Base-by-base conservation (phyloP, 148 eudicot genomes). In the Rhododendron kiyosumense region DNA sequence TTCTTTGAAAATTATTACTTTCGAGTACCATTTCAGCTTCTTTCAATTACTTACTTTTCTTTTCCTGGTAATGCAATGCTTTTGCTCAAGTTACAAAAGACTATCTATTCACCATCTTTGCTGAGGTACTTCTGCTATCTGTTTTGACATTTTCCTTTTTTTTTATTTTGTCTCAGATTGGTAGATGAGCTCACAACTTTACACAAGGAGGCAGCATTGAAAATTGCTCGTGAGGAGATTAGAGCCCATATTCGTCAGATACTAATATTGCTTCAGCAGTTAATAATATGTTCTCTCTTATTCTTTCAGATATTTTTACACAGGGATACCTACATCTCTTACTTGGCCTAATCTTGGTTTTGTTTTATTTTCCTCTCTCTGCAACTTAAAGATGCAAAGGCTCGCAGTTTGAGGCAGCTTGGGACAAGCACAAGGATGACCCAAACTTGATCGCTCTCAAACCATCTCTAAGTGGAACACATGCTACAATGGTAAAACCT, bases 381-480 rank as follows among this genome's bases (percentile, higher is more conserved):
- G 32, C 81, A 87, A 77, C 83, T 80, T 75, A 15, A 57, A 97
- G 98, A 83, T 93, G 96, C 90, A 94, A 92, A 85, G 93, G 92
- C 43, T 67, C 86, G 71, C 98, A 95, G 83, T 95, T 95, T 84
- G 92, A 93, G 89, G 89, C 86, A 73, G 90, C 93, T 78, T 95
- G 98, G 98, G 86, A 85, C 74, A 95, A 97, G 87, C 90, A 95
- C 94, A 94, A 93, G 88, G 91, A 93, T 89, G 98, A 94, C 79
- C 93, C 94, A 3, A 92, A 97, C 89, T 88, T 97, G 87, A 86
- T 85, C 65, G 81, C 92, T 85, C 94, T 95, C 74, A 85, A 52
- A 82, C 87, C 85, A 75, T 90, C 91, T 48, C 67, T 92, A 59
- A 85, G 84, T 81, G 87, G 76, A 89, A 88, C 82, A 77, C 57